phyloP scores from a whole-genome alignment of 306 rosid genomes.

The Potentilla sterilis region DNA sequence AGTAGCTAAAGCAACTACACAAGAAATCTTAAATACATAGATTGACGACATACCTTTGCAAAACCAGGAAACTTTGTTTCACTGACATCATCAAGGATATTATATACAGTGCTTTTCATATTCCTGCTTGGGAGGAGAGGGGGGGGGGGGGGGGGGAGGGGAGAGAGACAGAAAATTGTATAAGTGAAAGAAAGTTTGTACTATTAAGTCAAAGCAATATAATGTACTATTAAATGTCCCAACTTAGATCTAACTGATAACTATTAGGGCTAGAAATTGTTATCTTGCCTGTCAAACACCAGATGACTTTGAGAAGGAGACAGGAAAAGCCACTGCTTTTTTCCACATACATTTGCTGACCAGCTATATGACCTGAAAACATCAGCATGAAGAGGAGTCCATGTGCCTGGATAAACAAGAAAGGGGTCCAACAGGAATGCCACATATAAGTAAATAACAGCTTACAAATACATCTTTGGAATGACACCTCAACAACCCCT shows the following conservation, averaged over 20 bases:
- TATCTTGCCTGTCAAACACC: slow-evolving; percentile 74
- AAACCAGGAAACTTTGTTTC: slow-evolving; percentile 75
- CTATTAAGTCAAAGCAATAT: not conserved
- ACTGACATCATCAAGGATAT: slow-evolving; percentile 68
- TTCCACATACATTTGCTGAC: slow-evolving; percentile 92
- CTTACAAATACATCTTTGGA: not conserved
- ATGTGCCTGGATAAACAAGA: slow-evolving; percentile 63
- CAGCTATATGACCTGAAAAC: slow-evolving; percentile 96
- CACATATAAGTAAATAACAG: not conserved
- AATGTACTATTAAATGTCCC: not conserved
- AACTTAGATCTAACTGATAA: not conserved
- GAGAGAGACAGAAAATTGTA: not conserved
- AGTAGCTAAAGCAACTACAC: slow-evolving; percentile 18
- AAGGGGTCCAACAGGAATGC: slow-evolving; percentile 10
- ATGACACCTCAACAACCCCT: not conserved
- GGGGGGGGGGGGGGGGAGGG: too few species aligned
- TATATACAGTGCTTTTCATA: slow-evolving; percentile 60
- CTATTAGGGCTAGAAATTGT: slow-evolving; percentile 17
- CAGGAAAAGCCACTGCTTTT: slow-evolving; percentile 84
- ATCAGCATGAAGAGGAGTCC: slow-evolving; percentile 99
- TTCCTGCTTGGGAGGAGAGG: slow-evolving; percentile 43
- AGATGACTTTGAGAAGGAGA: slow-evolving; percentile 78
- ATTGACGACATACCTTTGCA: slow-evolving; percentile 47
- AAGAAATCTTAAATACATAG: slow-evolving; percentile 28
- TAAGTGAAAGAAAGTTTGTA: not conserved